These are phyloP conservation scores for Stramenopiles sp. DNA, from an alignment of 352 stramenopile species.

Conservation along the genomic window DNA sequence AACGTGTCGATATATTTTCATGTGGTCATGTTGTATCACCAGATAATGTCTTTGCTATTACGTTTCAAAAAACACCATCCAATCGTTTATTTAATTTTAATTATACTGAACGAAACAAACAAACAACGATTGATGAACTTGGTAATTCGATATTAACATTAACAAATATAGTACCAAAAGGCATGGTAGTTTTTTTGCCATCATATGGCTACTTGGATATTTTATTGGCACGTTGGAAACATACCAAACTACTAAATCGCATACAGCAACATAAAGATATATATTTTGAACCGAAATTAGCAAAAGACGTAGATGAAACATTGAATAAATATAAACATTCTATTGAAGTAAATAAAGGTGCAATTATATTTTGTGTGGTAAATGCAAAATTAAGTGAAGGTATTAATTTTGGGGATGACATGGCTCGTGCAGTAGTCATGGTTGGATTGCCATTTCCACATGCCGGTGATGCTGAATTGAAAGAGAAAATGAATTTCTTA, in stretches of 20 bases:
- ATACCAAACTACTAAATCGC: conserved; percentile 34
- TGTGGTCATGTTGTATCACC: conserved; percentile 92
- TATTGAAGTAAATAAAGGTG: conserved; percentile 27
- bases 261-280: conserved; percentile 66
- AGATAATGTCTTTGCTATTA: conserved; percentile 55
- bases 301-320: conserved; percentile 67
- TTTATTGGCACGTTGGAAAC: conserved; percentile 57
- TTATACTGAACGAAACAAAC: conserved; percentile 39
- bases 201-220: conserved; percentile 86
- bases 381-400: conserved; percentile 97
- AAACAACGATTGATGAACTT: conserved; percentile 62
- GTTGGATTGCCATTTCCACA: conserved; percentile 95
- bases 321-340: conserved; percentile 41
- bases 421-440: conserved; percentile 83
- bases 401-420: conserved; percentile 97
- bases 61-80: conserved; percentile 43
- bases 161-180: conserved; percentile 58
- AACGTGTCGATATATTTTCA: conserved; percentile 76
- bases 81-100: conserved; percentile 79
- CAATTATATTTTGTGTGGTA: conserved; percentile 85
- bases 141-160: conserved; percentile 72
- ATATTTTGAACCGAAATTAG: conserved; percentile 76
- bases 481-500: conserved; percentile 87
- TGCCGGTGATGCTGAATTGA: conserved; percentile 74
- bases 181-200: conserved; percentile 90